These are phyloP conservation scores for Golovinomyces cichoracearum DNA, from an alignment of 2,329 filamentous ascomycete genomes.

Conservation along the genomic window DNA sequence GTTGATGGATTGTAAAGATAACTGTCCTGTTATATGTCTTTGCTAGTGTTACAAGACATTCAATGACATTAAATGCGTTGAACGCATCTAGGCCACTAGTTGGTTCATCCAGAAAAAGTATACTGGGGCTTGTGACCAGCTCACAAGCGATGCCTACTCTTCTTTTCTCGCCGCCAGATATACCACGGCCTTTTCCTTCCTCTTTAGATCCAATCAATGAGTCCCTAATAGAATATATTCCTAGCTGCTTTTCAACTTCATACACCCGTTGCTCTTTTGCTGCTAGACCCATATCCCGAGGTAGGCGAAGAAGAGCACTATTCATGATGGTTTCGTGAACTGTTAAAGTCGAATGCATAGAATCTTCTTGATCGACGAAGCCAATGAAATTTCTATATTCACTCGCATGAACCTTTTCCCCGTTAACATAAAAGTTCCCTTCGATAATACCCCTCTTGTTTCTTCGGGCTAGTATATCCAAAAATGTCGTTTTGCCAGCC, in stretches of 20 bases:
- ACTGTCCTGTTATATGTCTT: slow-evolving; percentile 94
- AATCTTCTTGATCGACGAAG: slow-evolving; percentile 95
- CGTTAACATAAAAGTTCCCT: slow-evolving; percentile 80
- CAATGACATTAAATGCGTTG: slow-evolving; percentile 95
- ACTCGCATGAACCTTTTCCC: slow-evolving; percentile 58
- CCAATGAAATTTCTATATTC: slow-evolving; percentile 84
- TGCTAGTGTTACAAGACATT: slow-evolving; percentile 79
- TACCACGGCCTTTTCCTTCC: slow-evolving; percentile 77
- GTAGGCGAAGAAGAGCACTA: slow-evolving; percentile 75
- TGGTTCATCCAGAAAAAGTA: slow-evolving; percentile 88
- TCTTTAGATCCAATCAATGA: slow-evolving; percentile 81
- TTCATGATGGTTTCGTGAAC: slow-evolving; percentile 95
- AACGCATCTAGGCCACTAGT: slow-evolving; percentile 89
- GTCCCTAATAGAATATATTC: slow-evolving; percentile 80
- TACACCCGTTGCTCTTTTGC: slow-evolving; percentile 80
- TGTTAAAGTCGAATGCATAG: slow-evolving; percentile 81
- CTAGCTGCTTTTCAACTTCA: slow-evolving; percentile 87
- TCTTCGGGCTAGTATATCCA: slow-evolving; percentile 87
- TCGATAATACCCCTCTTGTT: slow-evolving; percentile 64
- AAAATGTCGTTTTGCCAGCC: slow-evolving; percentile 87
- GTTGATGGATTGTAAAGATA: slow-evolving; percentile 95
- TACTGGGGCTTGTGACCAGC: slow-evolving; percentile 86
- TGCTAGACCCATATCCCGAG: slow-evolving; percentile 60
- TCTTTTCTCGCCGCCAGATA: slow-evolving; percentile 89
- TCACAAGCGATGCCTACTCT: slow-evolving; percentile 94